phyloP scores from a whole-genome alignment of 1,284 basidiomycete species.

The Pseudozyma hubeiensis region DNA sequence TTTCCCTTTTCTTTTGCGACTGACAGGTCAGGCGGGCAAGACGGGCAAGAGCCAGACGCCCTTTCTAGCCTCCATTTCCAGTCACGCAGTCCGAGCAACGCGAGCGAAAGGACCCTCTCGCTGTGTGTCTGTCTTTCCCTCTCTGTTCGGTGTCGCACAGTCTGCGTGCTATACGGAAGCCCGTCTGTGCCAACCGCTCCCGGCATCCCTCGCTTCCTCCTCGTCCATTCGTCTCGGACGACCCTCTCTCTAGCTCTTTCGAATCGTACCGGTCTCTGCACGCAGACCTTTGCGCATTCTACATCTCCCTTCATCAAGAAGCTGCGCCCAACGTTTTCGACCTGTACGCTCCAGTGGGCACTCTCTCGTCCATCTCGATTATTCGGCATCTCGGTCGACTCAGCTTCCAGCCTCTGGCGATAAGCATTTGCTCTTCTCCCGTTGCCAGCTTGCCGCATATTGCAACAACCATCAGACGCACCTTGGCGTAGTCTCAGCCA shows the following conservation, averaged over 20 bases:
- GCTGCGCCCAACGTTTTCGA: not conserved
- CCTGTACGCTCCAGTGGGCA: too few relatives aligned
- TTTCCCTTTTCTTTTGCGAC: not conserved
- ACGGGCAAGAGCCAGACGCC: not conserved
- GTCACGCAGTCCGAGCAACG: slow-evolving; percentile 2
- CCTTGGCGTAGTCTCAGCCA: too few relatives aligned
- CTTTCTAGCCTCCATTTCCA: not conserved
- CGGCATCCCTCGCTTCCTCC: slow-evolving; percentile 5
- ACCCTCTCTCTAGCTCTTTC: slow-evolving; percentile 2
- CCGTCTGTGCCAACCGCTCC: slow-evolving; percentile 8
- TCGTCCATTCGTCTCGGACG: slow-evolving; percentile 17
- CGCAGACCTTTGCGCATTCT: not conserved
- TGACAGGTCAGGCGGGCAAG: slow-evolving; percentile 8
- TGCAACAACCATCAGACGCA: too few relatives aligned
- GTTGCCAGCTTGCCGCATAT: not conserved
- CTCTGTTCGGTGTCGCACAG: not conserved
- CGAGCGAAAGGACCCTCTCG: slow-evolving; percentile 2
- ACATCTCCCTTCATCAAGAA: not conserved
- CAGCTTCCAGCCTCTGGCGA: not conserved
- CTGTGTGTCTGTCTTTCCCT: not conserved
- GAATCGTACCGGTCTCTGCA: not conserved
- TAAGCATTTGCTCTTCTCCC: not conserved
- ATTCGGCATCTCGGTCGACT: slow-evolving; percentile 3
- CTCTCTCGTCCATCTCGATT: not conserved
- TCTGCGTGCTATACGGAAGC: not conserved